phyloP scores from a whole-genome alignment of 495 filamentous ascomycete species.

The Bathelium albidoporum region DNA sequence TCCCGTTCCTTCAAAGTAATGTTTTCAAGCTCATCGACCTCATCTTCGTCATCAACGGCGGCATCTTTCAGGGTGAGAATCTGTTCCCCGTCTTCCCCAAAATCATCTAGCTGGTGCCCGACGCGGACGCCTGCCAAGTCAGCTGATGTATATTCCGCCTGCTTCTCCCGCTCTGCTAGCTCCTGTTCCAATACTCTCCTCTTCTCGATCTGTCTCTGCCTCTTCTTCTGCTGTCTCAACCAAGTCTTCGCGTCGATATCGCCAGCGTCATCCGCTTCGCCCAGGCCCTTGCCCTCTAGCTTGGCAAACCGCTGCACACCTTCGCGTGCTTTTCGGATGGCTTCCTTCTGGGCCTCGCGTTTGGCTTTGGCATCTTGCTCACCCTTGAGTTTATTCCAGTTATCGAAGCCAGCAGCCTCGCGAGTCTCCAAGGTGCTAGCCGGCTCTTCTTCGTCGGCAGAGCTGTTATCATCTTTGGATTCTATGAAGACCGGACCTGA shows the following conservation, averaged over 20 bases:
- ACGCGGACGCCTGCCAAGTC: slow-evolving; percentile 88
- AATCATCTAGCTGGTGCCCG: slow-evolving; percentile 67
- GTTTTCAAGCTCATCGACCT: slow-evolving; percentile 87
- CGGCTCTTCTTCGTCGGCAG: slow-evolving; percentile 45
- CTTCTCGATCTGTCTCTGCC: slow-evolving; percentile 79
- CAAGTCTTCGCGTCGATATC: slow-evolving; percentile 75
- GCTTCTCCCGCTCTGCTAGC: slow-evolving; percentile 52
- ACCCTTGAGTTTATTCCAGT: slow-evolving; percentile 57
- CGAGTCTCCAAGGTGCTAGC: slow-evolving; percentile 71
- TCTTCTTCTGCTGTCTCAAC: slow-evolving; percentile 78
- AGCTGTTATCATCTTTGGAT: slow-evolving; percentile 36
- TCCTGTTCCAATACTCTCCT: slow-evolving; percentile 65
- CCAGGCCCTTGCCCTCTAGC: slow-evolving; percentile 71
- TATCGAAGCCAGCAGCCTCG: slow-evolving; percentile 64
- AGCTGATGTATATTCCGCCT: slow-evolving; percentile 58
- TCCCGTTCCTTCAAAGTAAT: slow-evolving; percentile 68
- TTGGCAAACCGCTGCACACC: slow-evolving; percentile 60
- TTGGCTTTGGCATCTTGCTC: slow-evolving; percentile 56
- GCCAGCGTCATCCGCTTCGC: slow-evolving; percentile 53
- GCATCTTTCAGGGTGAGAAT: slow-evolving; percentile 86
- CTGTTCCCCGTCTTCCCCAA: slow-evolving; percentile 66
- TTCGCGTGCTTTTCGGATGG: slow-evolving; percentile 83
- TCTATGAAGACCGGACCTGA: slow-evolving; percentile 52
- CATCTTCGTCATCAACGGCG: slow-evolving; percentile 74
- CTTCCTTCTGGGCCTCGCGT: slow-evolving; percentile 65